phyloP scores from a whole-genome alignment of 164 flowering plant genomes.

The Piper betle region DNA sequence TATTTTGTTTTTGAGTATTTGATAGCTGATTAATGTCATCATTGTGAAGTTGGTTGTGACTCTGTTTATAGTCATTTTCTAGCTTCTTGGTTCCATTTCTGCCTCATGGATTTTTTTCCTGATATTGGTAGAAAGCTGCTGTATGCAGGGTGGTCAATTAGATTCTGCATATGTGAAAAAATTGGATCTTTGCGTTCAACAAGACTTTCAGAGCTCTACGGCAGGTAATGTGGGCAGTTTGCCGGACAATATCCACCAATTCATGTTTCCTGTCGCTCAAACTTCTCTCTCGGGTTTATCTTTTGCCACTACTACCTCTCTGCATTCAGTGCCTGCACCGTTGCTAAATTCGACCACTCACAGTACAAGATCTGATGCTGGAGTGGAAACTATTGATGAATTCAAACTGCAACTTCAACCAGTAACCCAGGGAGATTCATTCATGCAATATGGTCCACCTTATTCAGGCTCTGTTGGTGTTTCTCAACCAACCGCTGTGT shows the following conservation, averaged over 20 bases:
- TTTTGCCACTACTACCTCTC: slow-evolving; percentile 60
- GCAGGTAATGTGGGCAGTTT: slow-evolving; percentile 16
- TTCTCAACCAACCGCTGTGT: slow-evolving; percentile 15
- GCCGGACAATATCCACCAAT: slow-evolving; percentile 28
- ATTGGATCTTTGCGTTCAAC: slow-evolving; percentile 29
- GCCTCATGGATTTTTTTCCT: slow-evolving; percentile 38
- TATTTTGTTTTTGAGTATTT: slow-evolving; percentile 29
- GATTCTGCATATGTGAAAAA: slow-evolving; percentile 20
- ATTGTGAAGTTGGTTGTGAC: neutral
- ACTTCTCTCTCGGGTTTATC: slow-evolving; percentile 55
- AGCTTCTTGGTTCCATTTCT: slow-evolving; percentile 7
- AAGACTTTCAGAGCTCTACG: slow-evolving; percentile 17
- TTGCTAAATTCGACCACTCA: slow-evolving; percentile 49
- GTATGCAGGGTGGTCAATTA: slow-evolving; percentile 31
- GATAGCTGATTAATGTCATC: slow-evolving; percentile 3
- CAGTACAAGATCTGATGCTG: slow-evolving; percentile 24
- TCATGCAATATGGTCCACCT: slow-evolving; percentile 17
- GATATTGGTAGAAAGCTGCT: slow-evolving; percentile 73
- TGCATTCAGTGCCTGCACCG: slow-evolving; percentile 72
- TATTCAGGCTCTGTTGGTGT: slow-evolving; percentile 13
- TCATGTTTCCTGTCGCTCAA: slow-evolving; percentile 35
- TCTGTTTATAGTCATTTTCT: neutral
- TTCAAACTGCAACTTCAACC: slow-evolving; percentile 19
- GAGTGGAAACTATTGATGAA: slow-evolving; percentile 28
- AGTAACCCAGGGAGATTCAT: slow-evolving; percentile 11